A percentile compares a stretch with the other conserved stretches of the same genome.
Conservation (phyloP, 202 grass and related monocot genomes). For the Sporobolus alterniflorus region DNA sequence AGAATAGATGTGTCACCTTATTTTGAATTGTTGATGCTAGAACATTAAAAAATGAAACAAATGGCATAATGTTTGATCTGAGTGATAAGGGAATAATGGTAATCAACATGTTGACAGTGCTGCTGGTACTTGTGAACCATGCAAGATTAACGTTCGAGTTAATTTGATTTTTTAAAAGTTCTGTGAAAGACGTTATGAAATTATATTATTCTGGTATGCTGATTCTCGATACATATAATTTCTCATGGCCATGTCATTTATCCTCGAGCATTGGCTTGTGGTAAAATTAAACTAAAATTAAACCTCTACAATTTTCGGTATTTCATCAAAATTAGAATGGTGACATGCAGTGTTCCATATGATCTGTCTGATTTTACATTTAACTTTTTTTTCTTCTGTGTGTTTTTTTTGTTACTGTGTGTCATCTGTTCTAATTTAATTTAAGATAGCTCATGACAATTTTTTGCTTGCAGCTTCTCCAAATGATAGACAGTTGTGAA, state of each 20-base stretch:
- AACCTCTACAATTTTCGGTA: neutral
- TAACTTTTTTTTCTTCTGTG: constrained; percentile 1
- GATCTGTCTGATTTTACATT: neutral
- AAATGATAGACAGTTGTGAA: constrained; percentile 94
- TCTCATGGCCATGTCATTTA: neutral
- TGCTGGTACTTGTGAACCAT: neutral
- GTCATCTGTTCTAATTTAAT: neutral
- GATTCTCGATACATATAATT: neutral
- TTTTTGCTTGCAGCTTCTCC: constrained; percentile 77
- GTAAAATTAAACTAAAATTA: neutral
- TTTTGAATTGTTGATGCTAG: too few relatives aligned
- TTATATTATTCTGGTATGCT: too few relatives aligned
- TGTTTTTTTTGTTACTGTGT: neutral
- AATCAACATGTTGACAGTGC: neutral
- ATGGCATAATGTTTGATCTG: neutral
- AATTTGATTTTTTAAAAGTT: neutral
- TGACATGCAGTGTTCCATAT: neutral
- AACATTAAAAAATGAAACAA: too few relatives aligned
- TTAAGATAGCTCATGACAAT: constrained; percentile 10
- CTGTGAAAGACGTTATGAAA: neutral
- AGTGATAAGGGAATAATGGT: neutral
- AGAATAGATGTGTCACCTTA: too few relatives aligned
- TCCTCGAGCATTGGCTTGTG: neutral
- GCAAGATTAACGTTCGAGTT: neutral
- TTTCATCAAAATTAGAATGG: constrained; percentile 5